These are phyloP conservation scores for Chrysanthemum lavandulifolium DNA, from an alignment of 129 eudicot genomes.

Conservation along the genomic window DNA sequence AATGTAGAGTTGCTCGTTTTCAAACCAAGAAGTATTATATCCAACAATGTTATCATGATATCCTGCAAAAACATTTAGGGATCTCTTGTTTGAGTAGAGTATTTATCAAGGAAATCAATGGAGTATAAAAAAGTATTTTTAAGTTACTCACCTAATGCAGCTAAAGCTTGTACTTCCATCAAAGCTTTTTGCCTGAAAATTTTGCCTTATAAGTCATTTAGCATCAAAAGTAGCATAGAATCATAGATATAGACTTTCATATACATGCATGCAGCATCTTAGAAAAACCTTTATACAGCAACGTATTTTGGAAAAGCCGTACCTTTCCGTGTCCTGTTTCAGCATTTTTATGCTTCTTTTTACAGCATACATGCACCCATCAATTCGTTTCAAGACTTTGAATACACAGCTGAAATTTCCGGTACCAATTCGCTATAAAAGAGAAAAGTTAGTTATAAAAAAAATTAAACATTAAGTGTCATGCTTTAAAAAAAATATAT, in stretches of 20 bases:
- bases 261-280: neutral
- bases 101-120: neutral
- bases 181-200: conserved; percentile 77
- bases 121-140: neutral
- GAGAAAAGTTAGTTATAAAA: neutral
- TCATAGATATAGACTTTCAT: neutral
- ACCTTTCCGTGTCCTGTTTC: conserved; percentile 76
- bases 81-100: neutral
- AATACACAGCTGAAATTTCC: conserved; percentile 87
- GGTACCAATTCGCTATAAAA: conserved; percentile 71
- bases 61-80: conserved; percentile 45
- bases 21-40: conserved; percentile 89
- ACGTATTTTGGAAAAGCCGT: conserved; percentile 13
- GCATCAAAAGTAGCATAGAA: neutral
- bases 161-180: conserved; percentile 98
- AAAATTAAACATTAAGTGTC: neutral
- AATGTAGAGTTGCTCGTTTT: conserved; percentile 77
- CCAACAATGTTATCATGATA: conserved; percentile 81
- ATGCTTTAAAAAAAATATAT: neutral
- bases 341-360: conserved; percentile 63
- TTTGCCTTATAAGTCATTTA: conserved; percentile 7
- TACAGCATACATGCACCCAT: conserved; percentile 95
- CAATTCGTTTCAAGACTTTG: conserved; percentile 82
- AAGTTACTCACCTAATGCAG: conserved; percentile 71
- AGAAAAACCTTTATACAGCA: neutral